Evolutionary conservation across 164 flowering plant species (phyloP).

Genomic region (Berberis thunbergii): DNA sequence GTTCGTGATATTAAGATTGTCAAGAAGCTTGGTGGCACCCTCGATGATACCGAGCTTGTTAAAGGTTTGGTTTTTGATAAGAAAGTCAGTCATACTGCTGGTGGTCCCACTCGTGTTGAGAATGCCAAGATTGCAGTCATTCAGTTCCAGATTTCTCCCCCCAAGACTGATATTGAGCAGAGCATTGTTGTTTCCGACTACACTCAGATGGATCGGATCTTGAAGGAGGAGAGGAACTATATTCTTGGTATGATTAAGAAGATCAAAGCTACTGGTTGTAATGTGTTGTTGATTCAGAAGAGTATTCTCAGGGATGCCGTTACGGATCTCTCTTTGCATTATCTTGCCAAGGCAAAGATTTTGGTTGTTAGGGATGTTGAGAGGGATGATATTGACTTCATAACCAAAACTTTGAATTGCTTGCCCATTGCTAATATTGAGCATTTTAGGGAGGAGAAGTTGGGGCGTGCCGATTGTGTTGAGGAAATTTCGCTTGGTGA

Average conservation of each 20-base stretch:
- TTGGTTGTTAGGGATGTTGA: constrained; percentile 90
- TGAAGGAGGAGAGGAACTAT: constrained; percentile 90
- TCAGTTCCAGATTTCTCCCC: constrained; percentile 94
- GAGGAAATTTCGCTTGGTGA: constrained; percentile 92
- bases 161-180: constrained; percentile 95
- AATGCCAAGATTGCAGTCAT: constrained; percentile 85
- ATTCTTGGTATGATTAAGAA: constrained; percentile 91
- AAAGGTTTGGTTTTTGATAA: constrained; percentile 82
- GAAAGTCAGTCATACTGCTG: constrained; percentile 85
- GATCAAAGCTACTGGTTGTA: constrained; percentile 79
- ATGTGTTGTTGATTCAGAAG: constrained; percentile 83
- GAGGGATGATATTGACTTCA: constrained; percentile 90
- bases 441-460: constrained; percentile 85
- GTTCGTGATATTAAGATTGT: constrained; percentile 80
- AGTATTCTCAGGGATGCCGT: constrained; percentile 93
- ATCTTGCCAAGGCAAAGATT: constrained; percentile 86
- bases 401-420: constrained; percentile 90
- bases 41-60: constrained; percentile 79
- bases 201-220: constrained; percentile 88
- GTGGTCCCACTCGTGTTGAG: constrained; percentile 74
- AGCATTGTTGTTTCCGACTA: constrained; percentile 87
- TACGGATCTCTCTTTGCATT: constrained; percentile 84
- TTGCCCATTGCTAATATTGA: constrained; percentile 90
- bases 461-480: constrained; percentile 80
- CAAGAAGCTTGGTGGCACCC: constrained; percentile 84